Conservation (phyloP, 768 basidiomycete genomes). For the Boletus rubroflammeus region DNA sequence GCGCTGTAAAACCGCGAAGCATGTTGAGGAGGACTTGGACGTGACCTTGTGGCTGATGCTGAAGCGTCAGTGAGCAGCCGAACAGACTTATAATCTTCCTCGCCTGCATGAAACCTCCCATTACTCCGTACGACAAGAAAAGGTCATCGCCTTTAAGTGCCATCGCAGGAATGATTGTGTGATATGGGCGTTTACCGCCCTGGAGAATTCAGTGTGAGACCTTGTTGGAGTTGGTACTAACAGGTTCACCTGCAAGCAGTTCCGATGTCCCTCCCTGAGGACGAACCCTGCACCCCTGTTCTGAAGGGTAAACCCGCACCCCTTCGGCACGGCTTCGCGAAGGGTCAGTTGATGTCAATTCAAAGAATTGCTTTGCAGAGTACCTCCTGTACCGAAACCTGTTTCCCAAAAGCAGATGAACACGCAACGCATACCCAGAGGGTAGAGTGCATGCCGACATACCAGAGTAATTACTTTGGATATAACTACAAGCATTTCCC, state of each 20-base stretch:
- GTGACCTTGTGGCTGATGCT: conserved; percentile 83
- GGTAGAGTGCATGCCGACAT: conserved; percentile 11
- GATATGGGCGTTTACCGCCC: conserved; percentile 85
- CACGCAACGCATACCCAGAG: background rate
- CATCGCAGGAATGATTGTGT: conserved; percentile 93
- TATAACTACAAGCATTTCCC: conserved; percentile 88
- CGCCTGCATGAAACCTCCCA: conserved; percentile 91
- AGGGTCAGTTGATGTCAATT: conserved; percentile 3
- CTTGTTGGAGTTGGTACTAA: background rate
- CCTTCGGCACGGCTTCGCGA: conserved; percentile 75
- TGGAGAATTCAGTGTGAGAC: conserved; percentile 22
- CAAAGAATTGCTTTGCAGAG: background rate
- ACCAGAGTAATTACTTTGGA: conserved; percentile 88
- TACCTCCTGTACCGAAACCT: conserved; percentile 91
- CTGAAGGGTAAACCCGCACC: conserved; percentile 95
- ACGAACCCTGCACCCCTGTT: conserved; percentile 88
- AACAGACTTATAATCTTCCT: background rate
- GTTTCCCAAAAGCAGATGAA: conserved; percentile 5
- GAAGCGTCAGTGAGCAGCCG: background rate
- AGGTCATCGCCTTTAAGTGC: conserved; percentile 75
- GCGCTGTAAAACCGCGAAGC: conserved; percentile 80
- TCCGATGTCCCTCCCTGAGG: conserved; percentile 78
- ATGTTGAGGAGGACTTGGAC: conserved; percentile 92
- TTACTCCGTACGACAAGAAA: conserved; percentile 86
- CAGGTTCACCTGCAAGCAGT: conserved; percentile 61